Evolutionary conservation across 345 rosid species (phyloP), one percentile per base, ranked within the genome.

Genomic region (Lumnitzera littorea): DNA sequence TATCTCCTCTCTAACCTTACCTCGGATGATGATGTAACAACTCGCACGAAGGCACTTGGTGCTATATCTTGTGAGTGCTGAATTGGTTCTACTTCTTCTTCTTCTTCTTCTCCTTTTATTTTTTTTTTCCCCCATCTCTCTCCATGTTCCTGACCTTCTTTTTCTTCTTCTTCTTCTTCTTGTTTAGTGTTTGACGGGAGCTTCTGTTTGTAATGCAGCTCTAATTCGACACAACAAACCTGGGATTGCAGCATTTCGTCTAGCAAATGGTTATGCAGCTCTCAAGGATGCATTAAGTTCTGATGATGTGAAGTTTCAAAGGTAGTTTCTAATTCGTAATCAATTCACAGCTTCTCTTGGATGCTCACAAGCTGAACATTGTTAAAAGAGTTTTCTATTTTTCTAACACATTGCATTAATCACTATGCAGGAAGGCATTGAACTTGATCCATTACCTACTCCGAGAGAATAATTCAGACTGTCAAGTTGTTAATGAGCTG

Each of bases 61-160:
- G 96, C 98, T 62, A 78, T 92, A 81, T 89, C 94, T n/a, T 92
- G 98, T 87, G 71, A 82, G 96, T 75, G 10, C 41, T 70, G 46
- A n/a, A 9, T 66, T 55, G 4, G 24, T 15, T 16, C 11, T 12
- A 24, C 46, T 55, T 5, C 6, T 47, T n/a, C n/a, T n/a, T n/a
- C n/a, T n/a, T n/a, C 46, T 55, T 5, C 6, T 20, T 20, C 20
- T 20, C 20, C 20, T 20, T 20, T 20, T 20, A 0, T 20, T 0
- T 20, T 20, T 20, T 20, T 20, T 20, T 20, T 20, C 1, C 20
- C 20, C 20, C 20, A 0, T 20, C 20, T 20, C 20, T 20, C 20
- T 16, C 17, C 36, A 15, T n/a, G 9, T 29, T 23, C 1, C 24
- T 11, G 20, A 5, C 14, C 24, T 1, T 3, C 56, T 36, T 12